Evolutionary conservation across 1,284 basidiomycete species (phyloP), one percentile per base, ranked within the genome.

Genomic region (Fistulinella staudtii): DNA sequence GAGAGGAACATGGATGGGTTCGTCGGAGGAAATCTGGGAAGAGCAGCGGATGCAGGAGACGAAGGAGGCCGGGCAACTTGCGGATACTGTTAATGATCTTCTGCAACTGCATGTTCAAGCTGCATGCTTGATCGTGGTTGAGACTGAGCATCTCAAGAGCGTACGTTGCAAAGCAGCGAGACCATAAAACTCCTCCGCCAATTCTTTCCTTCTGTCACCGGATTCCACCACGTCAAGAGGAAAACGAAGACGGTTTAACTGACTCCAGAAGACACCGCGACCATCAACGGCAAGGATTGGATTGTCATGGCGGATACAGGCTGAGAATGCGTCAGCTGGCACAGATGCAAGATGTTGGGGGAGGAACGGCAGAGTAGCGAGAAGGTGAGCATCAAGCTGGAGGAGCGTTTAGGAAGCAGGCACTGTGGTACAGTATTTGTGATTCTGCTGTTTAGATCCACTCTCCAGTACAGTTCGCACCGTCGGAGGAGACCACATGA

Each of bases 1-100:
- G 14, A 54, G 47, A 14, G 43, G 46, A 23, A 53, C 28, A 21
- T 50, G 51, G 14, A 46, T 39, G 49, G 45, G 21, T 17, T 36
- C 29, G 24, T 45, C 41, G 11, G 30, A 8, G 46, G 15, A 35
- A 21, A 27, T 23, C 20, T 6, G 33, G 13, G 20, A 35, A 35
- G 11, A 11, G 18, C 20, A 14, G 20, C 4, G 21, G 33, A 6
- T 35, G 33, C 7, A 35, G 33, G 13, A 35, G 22, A 35, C 11
- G 20, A 22, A 20, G 22, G 21, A 35, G 21, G 8, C 31, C 31
- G 11, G 31, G 31, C 17, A 33, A 33, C 31, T 33, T 17, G 13
- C 31, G 31, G 13, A 33, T 35, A 4, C 14, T 11, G 13, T 8
- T 6, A n/a, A 35, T 13, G 10, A 22, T 14, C 13, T 35, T 20